These are phyloP conservation scores for Rhizophagus clarus DNA, from an alignment of 192 early-diverging fungal species.

Conservation along the genomic window DNA sequence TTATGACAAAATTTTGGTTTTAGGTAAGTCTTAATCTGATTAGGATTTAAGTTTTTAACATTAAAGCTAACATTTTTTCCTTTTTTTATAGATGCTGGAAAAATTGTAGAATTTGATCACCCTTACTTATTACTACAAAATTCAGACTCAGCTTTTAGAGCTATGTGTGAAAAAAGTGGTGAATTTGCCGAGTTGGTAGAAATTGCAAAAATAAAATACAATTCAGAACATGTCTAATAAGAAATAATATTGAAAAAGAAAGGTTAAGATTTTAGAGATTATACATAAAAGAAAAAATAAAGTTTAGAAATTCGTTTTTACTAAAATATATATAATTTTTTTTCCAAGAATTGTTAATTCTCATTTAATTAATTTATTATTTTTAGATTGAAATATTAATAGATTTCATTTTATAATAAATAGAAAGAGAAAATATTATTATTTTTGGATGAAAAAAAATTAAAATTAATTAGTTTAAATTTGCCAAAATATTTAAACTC, in stretches of 20 bases:
- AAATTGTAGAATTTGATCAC: slow-evolving; percentile 80
- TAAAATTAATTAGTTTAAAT: too few relatives aligned
- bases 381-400: too few relatives aligned
- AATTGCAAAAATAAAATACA: slow-evolving; percentile 55
- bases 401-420: too few relatives aligned
- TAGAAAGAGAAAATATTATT: too few relatives aligned
- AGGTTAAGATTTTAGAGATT: too few relatives aligned
- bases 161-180: slow-evolving; percentile 82
- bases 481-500: too few relatives aligned
- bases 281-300: too few relatives aligned
- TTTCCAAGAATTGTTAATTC: too few relatives aligned
- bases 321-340: too few relatives aligned
- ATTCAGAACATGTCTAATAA: slow-evolving; percentile 1
- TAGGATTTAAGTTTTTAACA: not conserved
- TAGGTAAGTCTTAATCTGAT: slow-evolving; percentile 33
- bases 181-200: slow-evolving; percentile 73
- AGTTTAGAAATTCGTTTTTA: too few relatives aligned
- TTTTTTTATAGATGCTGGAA: slow-evolving; percentile 68
- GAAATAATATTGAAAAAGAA: not conserved
- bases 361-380: too few relatives aligned
- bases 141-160: slow-evolving; percentile 63
- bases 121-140: slow-evolving; percentile 69
- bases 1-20: slow-evolving; percentile 65
- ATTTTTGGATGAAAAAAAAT: too few relatives aligned
- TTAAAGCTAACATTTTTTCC: not conserved